Percentiles rank a stretch among this genome's conserved stretches.
phyloP scores from a whole-genome alignment of 345 rosid genomes.

The Lepidium aucheri region DNA sequence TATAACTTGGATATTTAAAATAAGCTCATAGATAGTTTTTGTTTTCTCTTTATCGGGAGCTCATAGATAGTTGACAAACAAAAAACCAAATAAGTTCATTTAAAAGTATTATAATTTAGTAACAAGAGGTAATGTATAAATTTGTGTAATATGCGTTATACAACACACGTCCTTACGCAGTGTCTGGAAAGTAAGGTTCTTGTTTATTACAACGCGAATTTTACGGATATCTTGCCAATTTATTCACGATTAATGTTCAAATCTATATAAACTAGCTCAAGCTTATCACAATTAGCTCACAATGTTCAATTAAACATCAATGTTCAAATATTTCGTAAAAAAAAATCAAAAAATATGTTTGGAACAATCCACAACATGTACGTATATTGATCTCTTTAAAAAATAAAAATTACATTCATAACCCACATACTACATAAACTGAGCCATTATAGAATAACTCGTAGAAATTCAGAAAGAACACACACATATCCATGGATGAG shows the following conservation, averaged over 20 bases:
- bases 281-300: too few species aligned
- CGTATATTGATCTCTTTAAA: too few species aligned
- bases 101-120: background rate
- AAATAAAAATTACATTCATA: too few species aligned
- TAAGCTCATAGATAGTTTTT: too few species aligned
- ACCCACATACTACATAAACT: too few species aligned
- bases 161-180: background rate
- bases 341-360: too few species aligned
- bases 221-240: background rate
- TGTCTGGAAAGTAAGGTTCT: background rate
- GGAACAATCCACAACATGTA: too few species aligned
- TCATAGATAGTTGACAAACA: background rate
- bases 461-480: too few species aligned
- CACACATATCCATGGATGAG: too few species aligned
- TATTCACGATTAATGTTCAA: background rate
- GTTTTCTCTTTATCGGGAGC: too few species aligned
- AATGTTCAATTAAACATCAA: background rate
- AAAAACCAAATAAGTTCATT: background rate
- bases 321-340: background rate
- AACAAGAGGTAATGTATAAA: too few species aligned
- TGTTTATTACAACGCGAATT: background rate
- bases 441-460: too few species aligned
- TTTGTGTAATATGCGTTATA: background rate
- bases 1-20: background rate
- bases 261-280: background rate